These are phyloP conservation scores for Penicillium psychrofluorescens DNA, from an alignment of 495 filamentous ascomycete genomes.

Conservation along the genomic window DNA sequence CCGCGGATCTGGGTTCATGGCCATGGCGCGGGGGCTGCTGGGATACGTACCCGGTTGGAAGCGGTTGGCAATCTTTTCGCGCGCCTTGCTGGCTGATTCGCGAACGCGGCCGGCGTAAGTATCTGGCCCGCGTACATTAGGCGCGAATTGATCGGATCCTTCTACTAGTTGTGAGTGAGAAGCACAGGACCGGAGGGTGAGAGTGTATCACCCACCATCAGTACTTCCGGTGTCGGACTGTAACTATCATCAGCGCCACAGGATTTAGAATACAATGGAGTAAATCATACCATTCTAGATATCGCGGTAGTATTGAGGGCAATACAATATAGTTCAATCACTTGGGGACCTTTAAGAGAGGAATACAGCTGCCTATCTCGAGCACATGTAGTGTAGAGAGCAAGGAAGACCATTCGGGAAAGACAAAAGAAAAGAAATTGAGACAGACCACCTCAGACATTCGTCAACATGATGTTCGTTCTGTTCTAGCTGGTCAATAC, in stretches of 20 bases:
- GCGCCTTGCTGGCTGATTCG: constrained; percentile 13
- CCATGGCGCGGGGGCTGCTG: background rate
- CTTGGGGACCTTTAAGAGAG: background rate
- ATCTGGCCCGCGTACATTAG: constrained; percentile 8
- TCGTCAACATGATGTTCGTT: background rate
- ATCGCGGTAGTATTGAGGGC: background rate
- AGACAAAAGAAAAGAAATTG: background rate
- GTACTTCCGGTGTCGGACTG: constrained; percentile 5
- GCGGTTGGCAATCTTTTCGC: constrained; percentile 13
- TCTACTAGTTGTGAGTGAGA: constrained; percentile 1
- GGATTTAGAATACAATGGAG: background rate
- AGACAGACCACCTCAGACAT: background rate
- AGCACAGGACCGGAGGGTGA: background rate
- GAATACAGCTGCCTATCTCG: background rate
- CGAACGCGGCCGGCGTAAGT: constrained; percentile 1
- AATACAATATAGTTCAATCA: background rate
- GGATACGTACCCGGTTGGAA: constrained; percentile 21
- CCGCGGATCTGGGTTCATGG: background rate
- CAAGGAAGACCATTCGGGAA: background rate
- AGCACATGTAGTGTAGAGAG: background rate
- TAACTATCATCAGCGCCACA: background rate
- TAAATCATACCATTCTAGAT: constrained; percentile 1
- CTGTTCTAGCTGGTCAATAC: background rate
- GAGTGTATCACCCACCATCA: constrained; percentile 2
- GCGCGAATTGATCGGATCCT: constrained; percentile 6